Base-by-base conservation (phyloP, 768 basidiomycete species). In the Flagelloscypha sp. region DNA sequence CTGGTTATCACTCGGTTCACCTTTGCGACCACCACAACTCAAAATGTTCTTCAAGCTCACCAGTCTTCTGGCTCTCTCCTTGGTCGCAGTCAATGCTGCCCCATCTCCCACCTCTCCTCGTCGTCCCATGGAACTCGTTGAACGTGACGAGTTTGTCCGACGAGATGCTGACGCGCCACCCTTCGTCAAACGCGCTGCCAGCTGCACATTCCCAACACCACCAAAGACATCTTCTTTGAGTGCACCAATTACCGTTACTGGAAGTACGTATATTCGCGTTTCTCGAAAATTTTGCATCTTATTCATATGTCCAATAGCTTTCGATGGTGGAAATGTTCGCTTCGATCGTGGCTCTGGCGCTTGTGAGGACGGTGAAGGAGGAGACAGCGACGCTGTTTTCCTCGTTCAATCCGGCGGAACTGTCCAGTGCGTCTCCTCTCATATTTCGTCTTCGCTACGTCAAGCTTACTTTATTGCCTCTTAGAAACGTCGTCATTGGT, bases 361-460 rank as follows among this genome's bases (percentile, higher is more conserved):
- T 3, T 38, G 37, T 33, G 24, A n/a, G n/a, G n/a, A 38, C 13
- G 31, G 30, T 3, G 53, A 55, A 36, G 53, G 52, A 13, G 53
- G 53, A 2, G 53, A 55, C 37, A 50, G 30, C 9, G 52, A 53
- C 24, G 53, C 53, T 6, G 53, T 55, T 19, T 55, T 55, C 35
- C 53, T 55, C 31, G 34, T 55, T 24, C 36, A 53, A 40, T 34
- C 53, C 27, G 52, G 53, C 13, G 53, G 51, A 10, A 51, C 49
- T 7, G 53, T 55, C 28, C 20, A 23, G 25, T 24, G 33, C 20
- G 37, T 18, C 21, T 15, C 29, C 31, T n/a, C n/a, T n/a, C n/a
- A n/a, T n/a, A n/a, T n/a, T n/a, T n/a, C n/a, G n/a, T n/a, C n/a
- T n/a, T n/a, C n/a, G n/a, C n/a, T n/a, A n/a, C n/a, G 15, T 24